Evolutionary conservation across 1,284 basidiomycete genomes (phyloP).

Genomic region (Cryptococcus wingfieldii): DNA sequence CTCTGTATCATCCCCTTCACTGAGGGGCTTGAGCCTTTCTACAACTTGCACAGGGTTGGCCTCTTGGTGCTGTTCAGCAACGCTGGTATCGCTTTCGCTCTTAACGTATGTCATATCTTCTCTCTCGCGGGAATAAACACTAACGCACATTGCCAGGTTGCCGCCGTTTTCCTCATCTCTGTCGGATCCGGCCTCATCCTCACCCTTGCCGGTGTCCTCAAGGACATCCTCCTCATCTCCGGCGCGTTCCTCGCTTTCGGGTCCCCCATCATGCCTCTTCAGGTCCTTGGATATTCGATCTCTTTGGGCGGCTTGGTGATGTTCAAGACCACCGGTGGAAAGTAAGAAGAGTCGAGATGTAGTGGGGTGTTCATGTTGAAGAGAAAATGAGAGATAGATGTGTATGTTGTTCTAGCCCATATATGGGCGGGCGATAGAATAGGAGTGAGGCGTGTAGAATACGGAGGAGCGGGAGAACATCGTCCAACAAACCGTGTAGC

Average conservation of each 20-base stretch:
- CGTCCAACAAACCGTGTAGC: too few relatives aligned
- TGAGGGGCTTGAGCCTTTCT: slow-evolving; percentile 85
- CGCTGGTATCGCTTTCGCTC: slow-evolving; percentile 79
- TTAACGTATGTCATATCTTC: slow-evolving; percentile 58
- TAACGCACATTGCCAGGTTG: slow-evolving; percentile 51
- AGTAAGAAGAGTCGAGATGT: slow-evolving; percentile 26
- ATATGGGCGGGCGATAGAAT: too few relatives aligned
- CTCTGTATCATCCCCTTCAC: slow-evolving; percentile 76
- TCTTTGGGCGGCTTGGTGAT: slow-evolving; percentile 43
- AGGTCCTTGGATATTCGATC: slow-evolving; percentile 68
- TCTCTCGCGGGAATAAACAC: background rate
- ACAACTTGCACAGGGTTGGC: slow-evolving; percentile 66
- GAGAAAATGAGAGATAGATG: too few relatives aligned
- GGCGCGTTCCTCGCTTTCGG: slow-evolving; percentile 84
- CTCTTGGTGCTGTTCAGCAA: slow-evolving; percentile 76
- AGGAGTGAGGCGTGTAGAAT: too few relatives aligned
- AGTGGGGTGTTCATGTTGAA: too few relatives aligned
- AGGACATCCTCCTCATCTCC: slow-evolving; percentile 77
- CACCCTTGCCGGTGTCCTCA: slow-evolving; percentile 92
- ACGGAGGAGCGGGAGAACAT: too few relatives aligned
- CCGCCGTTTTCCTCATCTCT: slow-evolving; percentile 91
- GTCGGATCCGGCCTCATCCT: slow-evolving; percentile 82
- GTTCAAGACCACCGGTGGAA: slow-evolving; percentile 48
- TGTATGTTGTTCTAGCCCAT: too few relatives aligned
- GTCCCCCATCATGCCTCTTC: slow-evolving; percentile 70